phyloP scores from a whole-genome alignment of 1,284 basidiomycete genomes.

The Irpex lacteus region DNA sequence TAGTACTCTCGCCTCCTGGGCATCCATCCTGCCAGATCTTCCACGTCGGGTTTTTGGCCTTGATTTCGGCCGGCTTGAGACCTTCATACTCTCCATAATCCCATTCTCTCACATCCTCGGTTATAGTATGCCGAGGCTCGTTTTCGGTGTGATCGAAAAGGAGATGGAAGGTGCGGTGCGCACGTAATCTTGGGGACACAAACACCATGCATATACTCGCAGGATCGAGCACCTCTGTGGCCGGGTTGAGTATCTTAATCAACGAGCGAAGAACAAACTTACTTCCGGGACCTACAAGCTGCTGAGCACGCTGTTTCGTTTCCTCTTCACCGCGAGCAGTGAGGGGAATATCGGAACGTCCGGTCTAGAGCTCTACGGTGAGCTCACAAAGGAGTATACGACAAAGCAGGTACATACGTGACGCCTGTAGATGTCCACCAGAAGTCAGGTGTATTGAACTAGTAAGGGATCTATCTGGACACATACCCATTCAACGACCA shows the following conservation, averaged over 20 bases:
- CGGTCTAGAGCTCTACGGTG: conserved; percentile 57
- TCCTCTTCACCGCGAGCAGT: conserved; percentile 79
- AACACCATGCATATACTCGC: conserved; percentile 73
- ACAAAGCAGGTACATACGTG: conserved; percentile 49
- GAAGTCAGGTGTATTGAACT: not conserved
- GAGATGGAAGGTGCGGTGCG: conserved; percentile 83
- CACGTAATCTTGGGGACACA: conserved; percentile 83
- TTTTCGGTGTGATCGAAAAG: conserved; percentile 60
- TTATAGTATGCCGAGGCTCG: conserved; percentile 52
- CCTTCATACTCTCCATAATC: conserved; percentile 93
- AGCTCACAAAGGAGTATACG: not conserved
- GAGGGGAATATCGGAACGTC: conserved; percentile 83
- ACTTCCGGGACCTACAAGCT: conserved; percentile 79
- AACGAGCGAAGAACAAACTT: conserved; percentile 29
- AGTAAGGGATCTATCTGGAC: conserved; percentile 5
- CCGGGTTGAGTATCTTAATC: not conserved
- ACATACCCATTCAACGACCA: conserved; percentile 86
- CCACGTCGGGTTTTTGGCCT: conserved; percentile 67
- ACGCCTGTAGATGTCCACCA: conserved; percentile 41
- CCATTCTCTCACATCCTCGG: conserved; percentile 79
- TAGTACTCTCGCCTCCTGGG: conserved; percentile 81
- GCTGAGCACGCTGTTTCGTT: conserved; percentile 61
- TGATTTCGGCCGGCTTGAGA: conserved; percentile 71
- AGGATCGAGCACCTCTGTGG: conserved; percentile 76
- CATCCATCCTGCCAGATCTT: conserved; percentile 87